Conservation (phyloP, 2,329 filamentous ascomycete genomes). For the Xylariaceae sp. region DNA sequence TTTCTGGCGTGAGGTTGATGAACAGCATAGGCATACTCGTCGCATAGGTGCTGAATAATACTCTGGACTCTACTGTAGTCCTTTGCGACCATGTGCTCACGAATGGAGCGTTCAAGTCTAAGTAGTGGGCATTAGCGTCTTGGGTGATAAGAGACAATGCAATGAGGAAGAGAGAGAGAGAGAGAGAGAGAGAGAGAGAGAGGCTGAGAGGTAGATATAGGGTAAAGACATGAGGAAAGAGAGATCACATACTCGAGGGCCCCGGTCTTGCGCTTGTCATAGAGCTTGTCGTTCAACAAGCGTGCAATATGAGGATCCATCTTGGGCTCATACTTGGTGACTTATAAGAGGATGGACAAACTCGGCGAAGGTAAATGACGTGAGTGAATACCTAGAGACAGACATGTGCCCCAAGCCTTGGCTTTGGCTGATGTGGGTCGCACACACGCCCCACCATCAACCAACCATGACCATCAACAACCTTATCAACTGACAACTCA, state of each 20-base stretch:
- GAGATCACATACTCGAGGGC: constrained; percentile 74
- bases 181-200: too few relatives aligned
- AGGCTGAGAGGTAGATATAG: too few relatives aligned
- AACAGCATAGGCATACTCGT: constrained; percentile 95
- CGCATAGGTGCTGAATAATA: constrained; percentile 93
- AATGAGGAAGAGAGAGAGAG: too few relatives aligned
- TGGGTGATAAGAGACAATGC: too few relatives aligned
- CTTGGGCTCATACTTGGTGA: constrained; percentile 17
- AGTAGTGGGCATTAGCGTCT: neutral
- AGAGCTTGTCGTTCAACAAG: constrained; percentile 94
- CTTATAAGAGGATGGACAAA: neutral
- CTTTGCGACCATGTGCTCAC: constrained; percentile 71
- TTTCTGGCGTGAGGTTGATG: constrained; percentile 96
- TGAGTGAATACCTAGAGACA: too few relatives aligned
- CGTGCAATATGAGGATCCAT: constrained; percentile 93
- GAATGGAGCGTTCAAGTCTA: constrained; percentile 86
- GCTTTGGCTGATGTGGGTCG: too few relatives aligned
- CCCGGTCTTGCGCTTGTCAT: constrained; percentile 95
- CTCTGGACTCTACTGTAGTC: constrained; percentile 78
- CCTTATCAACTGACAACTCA: too few relatives aligned
- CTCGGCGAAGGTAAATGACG: too few relatives aligned
- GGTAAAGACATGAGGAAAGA: constrained; percentile 1
- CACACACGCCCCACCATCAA: too few relatives aligned
- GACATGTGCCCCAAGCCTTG: too few relatives aligned
- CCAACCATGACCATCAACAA: too few relatives aligned